Evolutionary conservation across 1,284 basidiomycete genomes (phyloP).

Genomic region (Cutaneotrichosporon dermatis): DNA sequence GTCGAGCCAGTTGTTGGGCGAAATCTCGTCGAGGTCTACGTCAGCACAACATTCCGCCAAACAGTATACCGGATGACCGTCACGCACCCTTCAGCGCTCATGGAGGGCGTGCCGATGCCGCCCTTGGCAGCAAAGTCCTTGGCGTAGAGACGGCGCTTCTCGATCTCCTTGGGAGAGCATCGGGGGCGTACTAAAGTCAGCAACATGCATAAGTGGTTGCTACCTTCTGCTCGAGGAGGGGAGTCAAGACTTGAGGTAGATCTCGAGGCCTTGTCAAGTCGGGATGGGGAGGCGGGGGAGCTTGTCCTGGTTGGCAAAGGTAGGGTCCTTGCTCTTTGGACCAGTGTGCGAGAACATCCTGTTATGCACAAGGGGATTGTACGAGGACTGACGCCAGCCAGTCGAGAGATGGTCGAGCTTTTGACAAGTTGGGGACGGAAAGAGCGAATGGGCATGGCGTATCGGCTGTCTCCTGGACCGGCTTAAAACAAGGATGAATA

Average conservation of each 20-base stretch:
- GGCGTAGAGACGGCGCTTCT: conserved; percentile 61
- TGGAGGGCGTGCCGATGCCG: conserved; percentile 72
- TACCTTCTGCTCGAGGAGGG: conserved; percentile 73
- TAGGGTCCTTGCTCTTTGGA: conserved; percentile 44
- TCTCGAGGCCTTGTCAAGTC: conserved; percentile 71
- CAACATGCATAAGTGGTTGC: conserved; percentile 20
- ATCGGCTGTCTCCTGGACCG: conserved; percentile 5
- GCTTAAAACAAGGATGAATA: not conserved
- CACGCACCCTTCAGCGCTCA: conserved; percentile 69
- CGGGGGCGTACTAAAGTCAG: conserved; percentile 52
- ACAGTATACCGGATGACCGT: no score
- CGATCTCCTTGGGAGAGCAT: conserved; percentile 59
- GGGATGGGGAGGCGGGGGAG: conserved; percentile 80
- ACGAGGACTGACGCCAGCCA: not conserved
- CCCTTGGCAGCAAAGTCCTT: conserved; percentile 61
- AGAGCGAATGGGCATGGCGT: conserved; percentile 4
- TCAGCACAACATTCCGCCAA: not conserved
- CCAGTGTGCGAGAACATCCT: conserved; percentile 31
- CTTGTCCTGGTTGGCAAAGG: conserved; percentile 48
- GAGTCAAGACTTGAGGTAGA: conserved; percentile 77
- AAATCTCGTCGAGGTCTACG: conserved; percentile 76
- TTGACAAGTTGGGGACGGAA: conserved; percentile 7
- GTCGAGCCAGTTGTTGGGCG: conserved; percentile 90
- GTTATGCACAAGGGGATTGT: not conserved
- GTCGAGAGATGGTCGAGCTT: conserved; percentile 1